Conservation (phyloP, 2,329 filamentous ascomycete genomes). For the Trichoderma arundinaceum region DNA sequence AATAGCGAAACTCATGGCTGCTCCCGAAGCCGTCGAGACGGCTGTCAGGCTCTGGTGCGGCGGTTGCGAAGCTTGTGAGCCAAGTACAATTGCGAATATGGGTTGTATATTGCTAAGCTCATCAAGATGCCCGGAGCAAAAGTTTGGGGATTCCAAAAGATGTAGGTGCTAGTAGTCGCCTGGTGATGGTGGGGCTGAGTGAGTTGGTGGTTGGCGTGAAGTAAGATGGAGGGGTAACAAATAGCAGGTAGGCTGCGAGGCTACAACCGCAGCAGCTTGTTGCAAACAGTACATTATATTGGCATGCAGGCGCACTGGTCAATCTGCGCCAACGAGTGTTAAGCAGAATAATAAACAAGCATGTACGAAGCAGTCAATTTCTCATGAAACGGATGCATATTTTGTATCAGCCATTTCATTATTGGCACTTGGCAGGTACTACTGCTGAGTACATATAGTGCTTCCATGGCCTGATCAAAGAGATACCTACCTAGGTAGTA, state of each 20-base stretch:
- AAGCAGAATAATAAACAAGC: too few species aligned
- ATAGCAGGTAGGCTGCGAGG: not conserved
- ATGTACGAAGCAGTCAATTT: too few species aligned
- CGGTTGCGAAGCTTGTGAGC: not conserved
- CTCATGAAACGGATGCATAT: too few species aligned
- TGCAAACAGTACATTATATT: too few species aligned
- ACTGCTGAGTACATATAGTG: not conserved
- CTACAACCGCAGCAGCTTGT: not conserved
- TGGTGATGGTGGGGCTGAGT: conserved; percentile 29
- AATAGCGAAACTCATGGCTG: conserved; percentile 70
- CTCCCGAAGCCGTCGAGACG: conserved; percentile 31
- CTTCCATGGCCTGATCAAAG: not conserved
- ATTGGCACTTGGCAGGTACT: too few species aligned
- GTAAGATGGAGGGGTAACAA: conserved; percentile 24
- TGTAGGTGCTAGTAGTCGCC: conserved; percentile 2
- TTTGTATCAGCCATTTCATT: too few species aligned
- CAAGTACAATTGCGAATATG: not conserved
- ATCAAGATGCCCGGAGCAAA: not conserved
- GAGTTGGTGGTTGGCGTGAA: conserved; percentile 1
- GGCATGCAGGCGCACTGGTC: too few species aligned
- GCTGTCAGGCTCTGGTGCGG: conserved; percentile 1
- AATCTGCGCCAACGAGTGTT: too few species aligned
- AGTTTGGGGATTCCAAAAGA: not conserved
- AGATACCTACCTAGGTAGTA: not conserved
- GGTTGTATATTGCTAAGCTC: not conserved